phyloP scores from a whole-genome alignment of 768 basidiomycete genomes.

The Macrolepiota albuminosa region DNA sequence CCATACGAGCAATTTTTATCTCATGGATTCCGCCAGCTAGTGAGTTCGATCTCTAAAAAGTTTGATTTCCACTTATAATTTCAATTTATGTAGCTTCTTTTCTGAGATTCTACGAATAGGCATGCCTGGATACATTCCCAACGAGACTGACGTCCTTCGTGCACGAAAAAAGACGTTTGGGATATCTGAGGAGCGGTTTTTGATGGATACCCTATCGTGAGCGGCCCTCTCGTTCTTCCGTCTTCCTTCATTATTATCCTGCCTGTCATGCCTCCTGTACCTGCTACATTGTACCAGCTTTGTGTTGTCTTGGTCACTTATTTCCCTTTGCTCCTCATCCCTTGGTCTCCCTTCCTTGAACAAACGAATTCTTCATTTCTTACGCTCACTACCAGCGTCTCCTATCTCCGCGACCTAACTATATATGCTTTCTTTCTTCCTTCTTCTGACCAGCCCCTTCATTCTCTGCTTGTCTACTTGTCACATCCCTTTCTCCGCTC shows the following conservation, averaged over 20 bases:
- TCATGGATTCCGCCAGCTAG: constrained; percentile 95
- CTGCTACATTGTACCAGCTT: not conserved
- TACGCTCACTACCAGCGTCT: not conserved
- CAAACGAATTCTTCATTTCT: not conserved
- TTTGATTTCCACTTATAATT: not conserved
- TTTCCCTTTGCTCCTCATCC: not conserved
- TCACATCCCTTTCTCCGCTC: not conserved
- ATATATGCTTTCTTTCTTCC: too few species aligned
- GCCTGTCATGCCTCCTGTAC: not conserved
- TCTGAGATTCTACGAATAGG: constrained; percentile 77
- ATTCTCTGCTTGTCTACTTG: not conserved
- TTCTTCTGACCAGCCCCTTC: not conserved
- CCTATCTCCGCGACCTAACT: too few species aligned
- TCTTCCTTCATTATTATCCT: not conserved
- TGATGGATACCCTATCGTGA: constrained; percentile 58
- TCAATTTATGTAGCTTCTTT: constrained; percentile 64
- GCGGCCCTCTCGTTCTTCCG: constrained; percentile 15
- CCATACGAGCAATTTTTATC: constrained; percentile 74
- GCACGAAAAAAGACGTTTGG: constrained; percentile 84
- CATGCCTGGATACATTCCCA: constrained; percentile 69
- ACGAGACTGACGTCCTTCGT: constrained; percentile 78
- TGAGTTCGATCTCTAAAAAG: constrained; percentile 32
- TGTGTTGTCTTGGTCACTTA: not conserved
- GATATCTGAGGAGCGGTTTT: constrained; percentile 84
- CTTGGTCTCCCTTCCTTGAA: not conserved